phyloP scores from a whole-genome alignment of 2,329 filamentous ascomycete species.

The Emericellopsis cladophorae region DNA sequence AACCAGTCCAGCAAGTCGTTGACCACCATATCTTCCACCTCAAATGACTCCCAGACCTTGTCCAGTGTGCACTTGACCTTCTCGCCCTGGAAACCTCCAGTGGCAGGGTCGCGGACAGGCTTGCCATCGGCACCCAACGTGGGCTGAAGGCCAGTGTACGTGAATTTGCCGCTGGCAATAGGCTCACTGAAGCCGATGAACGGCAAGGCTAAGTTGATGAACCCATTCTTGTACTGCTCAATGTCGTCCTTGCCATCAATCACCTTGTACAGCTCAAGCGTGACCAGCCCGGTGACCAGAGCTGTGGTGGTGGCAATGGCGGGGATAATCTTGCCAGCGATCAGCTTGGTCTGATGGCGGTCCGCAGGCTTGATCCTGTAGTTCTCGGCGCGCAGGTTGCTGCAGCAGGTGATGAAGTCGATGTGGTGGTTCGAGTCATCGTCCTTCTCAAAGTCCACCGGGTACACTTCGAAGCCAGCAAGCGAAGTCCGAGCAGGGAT shows the following conservation, averaged over 20 bases:
- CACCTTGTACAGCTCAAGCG: constrained; percentile 92
- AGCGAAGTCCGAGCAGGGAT: constrained; percentile 71
- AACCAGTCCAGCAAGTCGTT: constrained; percentile 76
- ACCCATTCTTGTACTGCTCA: constrained; percentile 98
- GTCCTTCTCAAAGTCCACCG: constrained; percentile 97
- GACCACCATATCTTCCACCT: constrained; percentile 76
- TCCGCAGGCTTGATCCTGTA: constrained; percentile 93
- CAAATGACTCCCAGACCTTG: constrained; percentile 97
- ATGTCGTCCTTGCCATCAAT: constrained; percentile 93
- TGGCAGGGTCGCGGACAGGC: constrained; percentile 32
- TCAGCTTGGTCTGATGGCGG: constrained; percentile 97
- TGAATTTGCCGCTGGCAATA: constrained; percentile 85
- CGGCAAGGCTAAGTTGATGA: constrained; percentile 88
- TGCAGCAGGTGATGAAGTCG: constrained; percentile 95
- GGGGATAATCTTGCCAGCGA: constrained; percentile 98
- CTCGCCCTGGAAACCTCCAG: too few species aligned
- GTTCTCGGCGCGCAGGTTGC: constrained; percentile 92
- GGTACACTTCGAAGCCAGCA: constrained; percentile 76
- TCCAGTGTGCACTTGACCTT: constrained; percentile 41
- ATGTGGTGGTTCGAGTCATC: constrained; percentile 98
- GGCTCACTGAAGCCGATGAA: constrained; percentile 99
- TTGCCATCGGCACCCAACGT: constrained; percentile 53
- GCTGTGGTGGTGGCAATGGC: constrained; percentile 97
- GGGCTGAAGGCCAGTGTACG: constrained; percentile 41
- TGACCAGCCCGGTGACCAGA: constrained; percentile 83